Conservation (phyloP, 1,284 basidiomycete species). For the Naganishia liquefaciens region DNA sequence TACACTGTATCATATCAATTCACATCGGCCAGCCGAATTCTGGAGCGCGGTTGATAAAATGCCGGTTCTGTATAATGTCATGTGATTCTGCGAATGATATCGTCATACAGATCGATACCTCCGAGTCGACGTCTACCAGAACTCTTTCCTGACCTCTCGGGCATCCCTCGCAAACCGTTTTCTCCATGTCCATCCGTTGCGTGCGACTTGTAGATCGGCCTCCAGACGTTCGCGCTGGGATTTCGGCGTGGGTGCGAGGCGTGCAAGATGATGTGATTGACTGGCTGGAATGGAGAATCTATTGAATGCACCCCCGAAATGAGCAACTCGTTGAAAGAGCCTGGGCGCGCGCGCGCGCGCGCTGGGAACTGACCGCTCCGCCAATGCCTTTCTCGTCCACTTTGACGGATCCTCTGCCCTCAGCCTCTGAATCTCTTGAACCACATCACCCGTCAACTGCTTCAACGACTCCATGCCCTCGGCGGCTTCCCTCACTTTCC, state of each 20-base stretch:
- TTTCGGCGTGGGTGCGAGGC: slow-evolving; percentile 42
- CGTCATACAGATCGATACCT: not conserved
- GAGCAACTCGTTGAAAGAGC: too few species aligned
- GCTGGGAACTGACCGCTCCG: slow-evolving; percentile 47
- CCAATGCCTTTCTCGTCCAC: slow-evolving; percentile 41
- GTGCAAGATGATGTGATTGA: slow-evolving; percentile 38
- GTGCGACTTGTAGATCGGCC: slow-evolving; percentile 35
- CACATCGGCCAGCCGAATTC: not conserved
- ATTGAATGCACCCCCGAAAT: not conserved
- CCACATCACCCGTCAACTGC: slow-evolving; percentile 38
- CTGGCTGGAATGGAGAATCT: slow-evolving; percentile 37
- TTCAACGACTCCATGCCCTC: slow-evolving; percentile 32
- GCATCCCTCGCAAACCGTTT: slow-evolving; percentile 43
- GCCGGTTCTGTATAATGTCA: not conserved
- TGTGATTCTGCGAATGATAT: not conserved
- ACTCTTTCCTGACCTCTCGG: slow-evolving; percentile 46
- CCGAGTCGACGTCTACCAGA: slow-evolving; percentile 42
- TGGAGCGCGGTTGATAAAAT: not conserved
- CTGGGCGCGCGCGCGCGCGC: too few species aligned
- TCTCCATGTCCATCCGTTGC: slow-evolving; percentile 44
- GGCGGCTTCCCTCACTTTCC: slow-evolving; percentile 35
- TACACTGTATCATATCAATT: slow-evolving; percentile 26
- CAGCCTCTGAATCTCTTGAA: slow-evolving; percentile 41
- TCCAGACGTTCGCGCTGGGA: slow-evolving; percentile 34
- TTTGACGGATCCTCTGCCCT: slow-evolving; percentile 38